These are phyloP conservation scores for Aspergillus kassunensis DNA, from an alignment of 495 filamentous ascomycete genomes.

Conservation along the genomic window DNA sequence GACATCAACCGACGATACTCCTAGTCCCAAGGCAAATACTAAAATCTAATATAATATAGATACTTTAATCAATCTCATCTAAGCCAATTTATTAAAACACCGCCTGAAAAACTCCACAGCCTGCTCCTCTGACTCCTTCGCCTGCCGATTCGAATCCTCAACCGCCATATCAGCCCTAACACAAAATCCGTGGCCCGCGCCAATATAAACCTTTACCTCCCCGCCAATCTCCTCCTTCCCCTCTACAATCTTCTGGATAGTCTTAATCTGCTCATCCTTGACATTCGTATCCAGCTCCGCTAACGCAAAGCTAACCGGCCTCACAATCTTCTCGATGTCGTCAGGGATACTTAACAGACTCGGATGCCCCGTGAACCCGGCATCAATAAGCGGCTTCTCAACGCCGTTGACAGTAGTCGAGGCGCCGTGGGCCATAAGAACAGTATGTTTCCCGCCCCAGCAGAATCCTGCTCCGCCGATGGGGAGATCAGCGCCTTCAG, in stretches of 20 bases:
- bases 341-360: conserved; percentile 45
- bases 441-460: conserved; percentile 54
- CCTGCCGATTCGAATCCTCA: conserved; percentile 39
- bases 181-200: conserved; percentile 60
- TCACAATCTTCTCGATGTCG: conserved; percentile 49
- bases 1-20: not conserved
- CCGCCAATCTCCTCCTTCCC: conserved; percentile 28
- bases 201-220: conserved; percentile 50
- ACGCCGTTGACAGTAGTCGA: conserved; percentile 4
- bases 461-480: conserved; percentile 55
- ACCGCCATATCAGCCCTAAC: conserved; percentile 44
- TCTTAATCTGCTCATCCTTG: conserved; percentile 11
- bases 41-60: not conserved
- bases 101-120: conserved; percentile 53
- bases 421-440: conserved; percentile 36
- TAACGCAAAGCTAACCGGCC: conserved; percentile 53
- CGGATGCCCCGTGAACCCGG: conserved; percentile 54
- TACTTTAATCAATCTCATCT: not conserved
- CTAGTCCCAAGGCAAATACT: too few species aligned
- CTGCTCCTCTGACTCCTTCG: conserved; percentile 46
- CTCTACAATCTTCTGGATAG: conserved; percentile 34
- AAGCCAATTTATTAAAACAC: conserved; percentile 20
- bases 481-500: conserved; percentile 21
- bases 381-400: conserved; percentile 42
- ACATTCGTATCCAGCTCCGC: conserved; percentile 45